Conservation (phyloP, 179 eudicot species). For the Sideroxylon spinosum region DNA sequence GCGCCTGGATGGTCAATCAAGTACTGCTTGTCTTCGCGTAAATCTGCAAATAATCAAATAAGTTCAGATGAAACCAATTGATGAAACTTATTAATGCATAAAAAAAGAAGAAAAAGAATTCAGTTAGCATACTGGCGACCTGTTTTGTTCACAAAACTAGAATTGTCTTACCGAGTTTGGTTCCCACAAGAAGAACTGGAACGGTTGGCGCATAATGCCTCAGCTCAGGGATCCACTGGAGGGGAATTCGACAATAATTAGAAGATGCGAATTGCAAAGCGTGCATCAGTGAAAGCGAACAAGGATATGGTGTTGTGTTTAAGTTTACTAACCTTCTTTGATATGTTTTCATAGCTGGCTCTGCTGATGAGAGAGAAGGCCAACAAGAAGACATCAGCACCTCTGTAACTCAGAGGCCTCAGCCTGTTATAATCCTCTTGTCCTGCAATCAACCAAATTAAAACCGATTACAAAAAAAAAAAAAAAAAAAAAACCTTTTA, state of each 20-base stretch:
- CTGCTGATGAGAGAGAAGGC: slow-evolving; percentile 47
- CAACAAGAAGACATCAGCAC: slow-evolving; percentile 47
- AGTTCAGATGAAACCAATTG: neutral
- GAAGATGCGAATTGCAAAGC: neutral
- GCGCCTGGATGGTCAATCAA: slow-evolving; percentile 54
- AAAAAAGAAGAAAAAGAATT: too few relatives aligned
- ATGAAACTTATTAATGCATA: neutral
- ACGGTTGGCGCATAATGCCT: slow-evolving; percentile 47
- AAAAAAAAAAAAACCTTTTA: too few relatives aligned
- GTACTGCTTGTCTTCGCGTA: slow-evolving; percentile 59
- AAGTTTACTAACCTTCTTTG: slow-evolving; percentile 33
- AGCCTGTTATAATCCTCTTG: slow-evolving; percentile 48
- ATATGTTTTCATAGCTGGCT: slow-evolving; percentile 45
- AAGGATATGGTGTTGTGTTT: neutral
- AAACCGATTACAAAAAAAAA: neutral
- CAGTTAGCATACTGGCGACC: too few relatives aligned
- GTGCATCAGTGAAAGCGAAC: neutral
- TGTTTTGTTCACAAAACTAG: neutral
- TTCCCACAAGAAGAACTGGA: slow-evolving; percentile 41
- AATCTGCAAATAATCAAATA: slow-evolving; percentile 27
- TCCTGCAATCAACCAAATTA: slow-evolving; percentile 20
- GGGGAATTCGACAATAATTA: neutral
- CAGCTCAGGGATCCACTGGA: slow-evolving; percentile 45
- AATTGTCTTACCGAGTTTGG: slow-evolving; percentile 32
- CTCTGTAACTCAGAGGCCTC: slow-evolving; percentile 45